Evolutionary conservation across 768 basidiomycete genomes (phyloP), one percentile per base, ranked within the genome.

Genomic region (Hygrophorus pudorinus): DNA sequence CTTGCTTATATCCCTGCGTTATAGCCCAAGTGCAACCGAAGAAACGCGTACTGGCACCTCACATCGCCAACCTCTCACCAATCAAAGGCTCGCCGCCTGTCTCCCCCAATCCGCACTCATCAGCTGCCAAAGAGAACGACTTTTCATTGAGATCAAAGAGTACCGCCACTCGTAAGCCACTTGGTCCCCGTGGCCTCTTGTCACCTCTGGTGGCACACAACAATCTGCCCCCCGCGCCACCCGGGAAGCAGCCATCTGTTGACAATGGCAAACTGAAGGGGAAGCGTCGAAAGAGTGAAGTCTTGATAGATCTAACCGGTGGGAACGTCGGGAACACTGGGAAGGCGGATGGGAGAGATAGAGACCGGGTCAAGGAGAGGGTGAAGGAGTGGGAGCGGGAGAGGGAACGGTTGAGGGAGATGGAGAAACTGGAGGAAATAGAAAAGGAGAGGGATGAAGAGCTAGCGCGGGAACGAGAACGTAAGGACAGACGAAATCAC

Each of bases 331-430:
- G 57, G 39, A 57, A 56, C 24, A 41, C 31, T 29, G 39, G 44
- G 34, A 48, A 41, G 41, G 40, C 40, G 42, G 46, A 48, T 18
- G 58, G 51, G 8, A 67, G 66, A 38, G 67, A 64, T 47, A 71
- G 70, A 42, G 73, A 72, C 36, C 66, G 61, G 43, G 73, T 72
- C 13, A 72, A 70, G 46, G 75, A 83, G 46, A 68, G 85, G 9
- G 79, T 86, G 51, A 68, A 68, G 51, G 84, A 85, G 52, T 87
- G 85, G 83, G 83, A 87, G 56, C 65, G 77, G 33, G 83, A 85
- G 59, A 71, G 74, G 29, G 71, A 79, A 59, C 65, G 81, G 47
- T 59, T 85, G 55, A 70, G 83, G 52, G 82, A 85, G 67, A 79
- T 84, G 69, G 72, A 71, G 48, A 65, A 68, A 47, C 47, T 81